Percentiles rank a stretch among this genome's conserved stretches.
These are phyloP conservation scores for Stachybotrys echinatus DNA, from an alignment of 2,329 filamentous ascomycete species.

Conservation along the genomic window DNA sequence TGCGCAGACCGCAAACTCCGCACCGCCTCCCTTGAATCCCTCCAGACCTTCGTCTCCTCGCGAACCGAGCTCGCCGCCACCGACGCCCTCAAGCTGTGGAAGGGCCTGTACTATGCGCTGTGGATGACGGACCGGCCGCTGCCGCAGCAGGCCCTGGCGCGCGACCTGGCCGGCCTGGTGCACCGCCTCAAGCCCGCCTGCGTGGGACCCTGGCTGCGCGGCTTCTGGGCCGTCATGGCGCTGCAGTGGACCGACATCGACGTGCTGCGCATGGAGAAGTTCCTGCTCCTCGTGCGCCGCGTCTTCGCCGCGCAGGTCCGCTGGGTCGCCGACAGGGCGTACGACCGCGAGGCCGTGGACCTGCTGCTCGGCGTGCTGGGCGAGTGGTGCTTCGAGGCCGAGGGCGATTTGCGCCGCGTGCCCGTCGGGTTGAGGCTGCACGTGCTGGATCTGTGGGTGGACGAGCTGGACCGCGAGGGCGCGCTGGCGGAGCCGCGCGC, in stretches of 20 bases:
- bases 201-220: slow-evolving; percentile 47
- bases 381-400: slow-evolving; percentile 26
- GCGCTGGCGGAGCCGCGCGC: slow-evolving; percentile 35
- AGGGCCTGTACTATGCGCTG: slow-evolving; percentile 86
- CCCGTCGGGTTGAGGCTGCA: slow-evolving; percentile 85
- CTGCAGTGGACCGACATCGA: slow-evolving; percentile 71
- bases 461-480: slow-evolving; percentile 74
- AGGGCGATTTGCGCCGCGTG: slow-evolving; percentile 48
- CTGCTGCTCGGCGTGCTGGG: slow-evolving; percentile 20
- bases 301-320: slow-evolving; percentile 68
- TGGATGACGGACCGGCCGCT: slow-evolving; percentile 90
- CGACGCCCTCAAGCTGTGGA: slow-evolving; percentile 87
- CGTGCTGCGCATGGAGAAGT: slow-evolving; percentile 84
- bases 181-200: slow-evolving; percentile 47
- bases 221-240: slow-evolving; percentile 67
- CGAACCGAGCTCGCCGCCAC: slow-evolving; percentile 54
- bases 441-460: slow-evolving; percentile 83
- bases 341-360: slow-evolving; percentile 22
- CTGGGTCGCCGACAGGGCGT: slow-evolving; percentile 30
- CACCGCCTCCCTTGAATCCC: slow-evolving; percentile 69
- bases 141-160: slow-evolving; percentile 80
- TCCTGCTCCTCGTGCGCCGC: slow-evolving; percentile 75
- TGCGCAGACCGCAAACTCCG: slow-evolving; percentile 68
- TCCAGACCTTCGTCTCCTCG: slow-evolving; percentile 70
- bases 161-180: slow-evolving; percentile 66